Evolutionary conservation across 2,329 filamentous ascomycete species (phyloP), one percentile per base, ranked within the genome.

Genomic region (Clathrospora elynae): DNA sequence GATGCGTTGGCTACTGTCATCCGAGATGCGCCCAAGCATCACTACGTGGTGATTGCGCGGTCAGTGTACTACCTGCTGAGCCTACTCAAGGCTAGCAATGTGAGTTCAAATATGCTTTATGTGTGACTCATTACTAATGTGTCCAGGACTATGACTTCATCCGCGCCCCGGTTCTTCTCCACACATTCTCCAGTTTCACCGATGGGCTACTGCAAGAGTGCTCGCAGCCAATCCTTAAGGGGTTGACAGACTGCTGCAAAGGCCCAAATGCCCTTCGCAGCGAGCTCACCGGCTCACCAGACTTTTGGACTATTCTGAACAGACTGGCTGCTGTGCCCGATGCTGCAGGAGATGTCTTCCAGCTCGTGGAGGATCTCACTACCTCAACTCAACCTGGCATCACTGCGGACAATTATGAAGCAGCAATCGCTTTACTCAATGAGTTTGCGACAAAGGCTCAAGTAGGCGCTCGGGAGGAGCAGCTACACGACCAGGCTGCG

Each of bases 361-460:
- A 87, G 40, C 87, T 97, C n/a, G 77, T 96, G 0, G 87, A 93
- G 62, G 84, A 81, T 17, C 83, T 90, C 2, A 81, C 80, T 9
- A 86, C 86, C 10, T 79, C 79, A 3, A 79, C 82, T n/a, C 86
- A 86, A 12, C 85, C 88, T 10, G 87, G 91, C 5, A 88, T 99
- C 35, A 92, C 90, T 46, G 89, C 91, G 16, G 93, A 97, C 64
- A 99, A 99, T 59, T 99, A 97, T 61, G 90, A 96, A 64, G 85
- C 89, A 14, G 87, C 88, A 3, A 85, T 99, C 40, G 78, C 81
- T 19, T 76, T 99, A 14, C 80, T 96, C 16, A 95, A 95, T 58
- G 87, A 92, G 49, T 97, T 97, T 70, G 90, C 93, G 3, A 87
- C 86, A 5, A 86, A 88, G 18, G 91, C 87, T 31, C 88, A 85